Base-by-base conservation (phyloP, 2,329 filamentous ascomycete genomes). In the Fusarium chlamydosporum region DNA sequence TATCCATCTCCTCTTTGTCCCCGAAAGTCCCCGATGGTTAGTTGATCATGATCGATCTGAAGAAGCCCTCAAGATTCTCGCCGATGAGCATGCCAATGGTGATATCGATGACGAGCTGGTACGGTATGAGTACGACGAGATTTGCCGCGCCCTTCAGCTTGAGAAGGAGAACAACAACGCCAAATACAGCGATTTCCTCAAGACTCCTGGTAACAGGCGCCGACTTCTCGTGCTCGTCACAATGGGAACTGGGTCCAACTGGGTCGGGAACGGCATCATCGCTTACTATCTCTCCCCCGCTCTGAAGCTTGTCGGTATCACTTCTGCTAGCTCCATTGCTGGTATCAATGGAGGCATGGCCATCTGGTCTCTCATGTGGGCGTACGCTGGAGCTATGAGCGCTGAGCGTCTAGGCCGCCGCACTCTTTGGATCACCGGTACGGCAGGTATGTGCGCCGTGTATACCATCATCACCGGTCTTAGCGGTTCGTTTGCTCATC, bases 211-310 rank as follows among this genome's bases (percentile, higher is more conserved):
- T n/a, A 91, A 91, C 79, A 82, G 88, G 50, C 86, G 87, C 76
- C 83, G 88, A 7, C 79, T 91, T 38, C 80, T 85, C 31, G 83
- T 91, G 50, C 80, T 90, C 18, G 76, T 89, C 33, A 88, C 86
- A 0, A 82, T 91, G n/a, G 88, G 87, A 60, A 77, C 90, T 61
- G 88, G 90, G 67, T 89, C 86, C 0, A 88, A 91, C 76, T 91
- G 88, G 79, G 86, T 84, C 47, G 88, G 89, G 35, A 91, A 90
- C 71, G 88, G 85, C 11, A 79, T 91, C 6, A 86, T 91, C 67
- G 86, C 83, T 48, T 90, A 90, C 75, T 91, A 91, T 73, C 85
- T 88, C 59, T 86, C 86, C 45, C 80, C 82, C 42, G 82, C 90
- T 61, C 84, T 57, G 15, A 68, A 71, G 3, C 51, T 61, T 1